Conservation (phyloP, 2,329 filamentous ascomycete species). For the Fusarium pseudocircinatum region DNA sequence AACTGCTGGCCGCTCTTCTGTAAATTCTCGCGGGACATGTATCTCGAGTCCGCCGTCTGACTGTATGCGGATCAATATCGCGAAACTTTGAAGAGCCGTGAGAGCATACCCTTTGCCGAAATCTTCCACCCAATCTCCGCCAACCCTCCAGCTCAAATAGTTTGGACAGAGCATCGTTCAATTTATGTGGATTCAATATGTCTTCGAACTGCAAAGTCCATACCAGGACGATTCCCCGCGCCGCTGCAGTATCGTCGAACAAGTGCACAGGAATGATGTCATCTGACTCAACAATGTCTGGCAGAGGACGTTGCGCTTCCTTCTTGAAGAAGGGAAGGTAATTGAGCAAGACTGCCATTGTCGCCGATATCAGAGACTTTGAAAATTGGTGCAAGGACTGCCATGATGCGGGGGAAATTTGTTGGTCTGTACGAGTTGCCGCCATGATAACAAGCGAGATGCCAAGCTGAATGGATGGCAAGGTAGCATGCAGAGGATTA, state of each 20-base stretch:
- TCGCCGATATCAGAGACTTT: fast-evolving
- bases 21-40: not conserved
- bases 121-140: conserved; percentile 18
- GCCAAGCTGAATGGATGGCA: not conserved
- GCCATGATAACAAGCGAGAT: not conserved
- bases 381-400: not conserved
- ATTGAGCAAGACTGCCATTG: conserved; percentile 1
- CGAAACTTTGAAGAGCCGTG: fast-evolving
- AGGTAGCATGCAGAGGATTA: not conserved
- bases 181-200: not conserved
- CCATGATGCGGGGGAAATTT: not conserved
- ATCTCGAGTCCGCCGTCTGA: conserved; percentile 6
- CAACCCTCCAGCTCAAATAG: conserved; percentile 11
- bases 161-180: not conserved
- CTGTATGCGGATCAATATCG: not conserved
- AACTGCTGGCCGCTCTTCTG: not conserved
- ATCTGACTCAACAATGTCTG: not conserved
- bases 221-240: conserved; percentile 11
- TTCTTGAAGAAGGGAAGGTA: conserved; percentile 7
- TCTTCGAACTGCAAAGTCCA: conserved; percentile 26
- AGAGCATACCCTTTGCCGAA: conserved; percentile 1
- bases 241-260: conserved; percentile 16
- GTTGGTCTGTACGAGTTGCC: not conserved
- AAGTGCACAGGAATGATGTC: conserved; percentile 20
- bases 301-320: not conserved